These are phyloP conservation scores for Botrytis sinoallii DNA, from an alignment of 2,329 filamentous ascomycete species.

Conservation along the genomic window DNA sequence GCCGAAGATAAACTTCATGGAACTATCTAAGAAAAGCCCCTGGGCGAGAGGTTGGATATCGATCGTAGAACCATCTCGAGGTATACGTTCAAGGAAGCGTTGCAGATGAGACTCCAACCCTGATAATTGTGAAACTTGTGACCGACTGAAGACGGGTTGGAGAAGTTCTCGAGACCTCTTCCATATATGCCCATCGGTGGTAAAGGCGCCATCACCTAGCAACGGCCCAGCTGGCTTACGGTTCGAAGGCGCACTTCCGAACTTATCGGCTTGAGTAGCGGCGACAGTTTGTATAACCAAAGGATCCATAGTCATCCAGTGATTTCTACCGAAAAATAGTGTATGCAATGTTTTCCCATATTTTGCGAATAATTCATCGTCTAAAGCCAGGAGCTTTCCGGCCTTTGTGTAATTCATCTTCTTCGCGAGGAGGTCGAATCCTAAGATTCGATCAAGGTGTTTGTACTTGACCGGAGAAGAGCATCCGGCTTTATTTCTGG, in stretches of 20 bases:
- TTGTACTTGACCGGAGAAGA: constrained; percentile 10
- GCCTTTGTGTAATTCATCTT: background rate
- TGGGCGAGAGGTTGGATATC: constrained; percentile 62
- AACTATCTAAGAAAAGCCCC: constrained; percentile 59
- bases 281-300: constrained; percentile 55
- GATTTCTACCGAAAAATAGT: constrained; percentile 16
- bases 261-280: constrained; percentile 53
- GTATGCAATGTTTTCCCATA: constrained; percentile 23
- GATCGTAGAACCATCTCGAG: constrained; percentile 49
- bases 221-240: constrained; percentile 45
- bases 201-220: constrained; percentile 55
- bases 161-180: constrained; percentile 48
- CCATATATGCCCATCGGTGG: constrained; percentile 50
- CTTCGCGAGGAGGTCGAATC: background rate
- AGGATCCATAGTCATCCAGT: constrained; percentile 46
- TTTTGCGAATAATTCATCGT: constrained; percentile 14
- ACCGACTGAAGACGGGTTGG: constrained; percentile 50
- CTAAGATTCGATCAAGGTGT: background rate
- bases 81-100: constrained; percentile 55
- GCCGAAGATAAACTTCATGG: constrained; percentile 24
- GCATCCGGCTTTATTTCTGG: constrained; percentile 3
- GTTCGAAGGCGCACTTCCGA: constrained; percentile 45
- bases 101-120: constrained; percentile 59
- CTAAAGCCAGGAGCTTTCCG: constrained; percentile 8
- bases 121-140: constrained; percentile 47